Evolutionary conservation across 2,329 filamentous ascomycete species (phyloP), one percentile per base, ranked within the genome.

Genomic region (Fusarium irregulare): DNA sequence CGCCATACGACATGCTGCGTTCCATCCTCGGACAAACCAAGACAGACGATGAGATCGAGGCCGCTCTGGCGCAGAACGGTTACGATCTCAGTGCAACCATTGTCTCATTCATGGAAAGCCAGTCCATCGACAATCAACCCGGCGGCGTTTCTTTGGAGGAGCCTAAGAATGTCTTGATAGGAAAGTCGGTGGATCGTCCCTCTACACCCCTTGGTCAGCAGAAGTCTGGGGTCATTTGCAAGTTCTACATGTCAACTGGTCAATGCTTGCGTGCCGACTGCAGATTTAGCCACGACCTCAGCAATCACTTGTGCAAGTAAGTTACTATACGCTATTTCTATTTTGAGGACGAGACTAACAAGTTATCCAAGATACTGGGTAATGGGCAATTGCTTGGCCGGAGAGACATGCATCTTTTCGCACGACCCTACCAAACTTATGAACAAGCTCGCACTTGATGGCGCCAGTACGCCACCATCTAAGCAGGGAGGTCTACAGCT

Each of bases 301-400:
- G 93, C 77, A 97, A 93, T 77, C 96, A 98, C 76, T 88, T 99
- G 67, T 99, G 96, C 94, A 98, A 98, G 93, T 97, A 85, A 87
- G 93, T 91, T 53, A 46, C 51, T 8, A 18, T 25, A 10, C 37
- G 23, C n/a, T 32, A 10, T 40, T 23, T 37, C 34, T 37, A 37
- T 41, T 44, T 27, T 32, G 7, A 30, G 20, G 40, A 30, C 12
- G 9, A 21, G 20, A 30, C 64, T 73, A 57, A 73, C 40, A 28
- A 14, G 11, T 25, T 21, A 20, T 27, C 30, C 61, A 58, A 96
- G 93, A 78, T 98, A 98, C 79, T 99, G 94, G 93, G 87, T 99
- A 56, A 93, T 93, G 83, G 96, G 96, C 3, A 98, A 95, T 76
- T 99, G 96, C 78, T 87, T 99, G 34, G 96, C 96, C 21, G 95